A percentile compares a stretch with the other conserved stretches of the same genome.
phyloP scores from a whole-genome alignment of 768 basidiomycete genomes.

The Gelatoporia subvermispora region DNA sequence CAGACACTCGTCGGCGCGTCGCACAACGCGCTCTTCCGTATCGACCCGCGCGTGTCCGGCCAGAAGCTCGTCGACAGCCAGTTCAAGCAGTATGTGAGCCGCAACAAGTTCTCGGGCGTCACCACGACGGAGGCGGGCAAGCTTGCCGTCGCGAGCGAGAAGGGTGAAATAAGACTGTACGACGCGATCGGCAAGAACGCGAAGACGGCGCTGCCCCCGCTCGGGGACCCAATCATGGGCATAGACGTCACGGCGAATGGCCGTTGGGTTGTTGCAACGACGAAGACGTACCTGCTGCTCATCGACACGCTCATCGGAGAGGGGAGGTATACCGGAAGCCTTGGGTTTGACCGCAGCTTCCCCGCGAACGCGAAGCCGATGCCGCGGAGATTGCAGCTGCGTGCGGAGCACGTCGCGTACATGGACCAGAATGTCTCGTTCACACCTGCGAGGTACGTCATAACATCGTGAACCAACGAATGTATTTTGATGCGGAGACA shows the following conservation, averaged over 20 bases:
- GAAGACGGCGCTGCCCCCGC: slow-evolving; percentile 92
- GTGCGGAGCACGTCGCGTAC: slow-evolving; percentile 88
- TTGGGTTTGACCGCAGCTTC: slow-evolving; percentile 94
- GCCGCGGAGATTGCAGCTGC: slow-evolving; percentile 81
- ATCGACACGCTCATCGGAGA: slow-evolving; percentile 95
- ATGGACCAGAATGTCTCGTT: slow-evolving; percentile 87
- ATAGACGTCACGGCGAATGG: slow-evolving; percentile 93
- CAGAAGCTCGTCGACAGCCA: slow-evolving; percentile 91
- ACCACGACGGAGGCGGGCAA: slow-evolving; percentile 83
- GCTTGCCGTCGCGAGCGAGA: slow-evolving; percentile 91
- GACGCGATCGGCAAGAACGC: slow-evolving; percentile 98
- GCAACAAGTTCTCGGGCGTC: slow-evolving; percentile 93
- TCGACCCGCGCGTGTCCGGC: slow-evolving; percentile 92
- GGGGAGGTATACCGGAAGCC: slow-evolving; percentile 73
- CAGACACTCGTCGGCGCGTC: slow-evolving; percentile 93
- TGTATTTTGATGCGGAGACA: slow-evolving; percentile 24
- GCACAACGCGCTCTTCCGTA: slow-evolving; percentile 93
- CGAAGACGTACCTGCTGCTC: slow-evolving; percentile 86
- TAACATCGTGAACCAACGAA: neutral
- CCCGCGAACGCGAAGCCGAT: slow-evolving; percentile 91
- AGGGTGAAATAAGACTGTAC: slow-evolving; percentile 94
- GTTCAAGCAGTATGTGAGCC: slow-evolving; percentile 92
- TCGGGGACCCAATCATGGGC: slow-evolving; percentile 93
- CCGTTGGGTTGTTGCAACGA: slow-evolving; percentile 93
- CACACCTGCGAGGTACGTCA: slow-evolving; percentile 81